phyloP scores from a whole-genome alignment of 2,329 filamentous ascomycete genomes.

The Aureobasidium subglaciale region DNA sequence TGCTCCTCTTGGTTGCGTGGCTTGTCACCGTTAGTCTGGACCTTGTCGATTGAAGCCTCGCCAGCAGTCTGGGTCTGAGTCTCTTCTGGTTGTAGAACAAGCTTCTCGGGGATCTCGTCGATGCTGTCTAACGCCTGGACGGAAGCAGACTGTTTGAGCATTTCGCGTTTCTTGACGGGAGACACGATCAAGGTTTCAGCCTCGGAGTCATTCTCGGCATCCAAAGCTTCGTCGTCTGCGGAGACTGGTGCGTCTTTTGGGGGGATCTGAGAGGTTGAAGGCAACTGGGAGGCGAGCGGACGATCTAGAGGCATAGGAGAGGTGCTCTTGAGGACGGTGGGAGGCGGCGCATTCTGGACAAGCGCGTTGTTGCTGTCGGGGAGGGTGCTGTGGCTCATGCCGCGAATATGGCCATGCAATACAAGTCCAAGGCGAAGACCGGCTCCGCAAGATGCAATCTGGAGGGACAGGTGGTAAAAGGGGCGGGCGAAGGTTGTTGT shows the following conservation, averaged over 20 bases:
- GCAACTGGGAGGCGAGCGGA: background rate
- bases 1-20: background rate
- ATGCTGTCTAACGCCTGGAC: background rate
- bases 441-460: background rate
- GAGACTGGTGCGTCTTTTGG: background rate
- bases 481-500: background rate
- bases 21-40: conserved; percentile 32
- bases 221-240: conserved; percentile 1
- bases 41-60: conserved; percentile 10
- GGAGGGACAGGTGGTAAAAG: background rate
- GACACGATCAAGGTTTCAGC: conserved; percentile 44
- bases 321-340: background rate
- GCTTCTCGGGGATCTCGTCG: conserved; percentile 1
- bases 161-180: conserved; percentile 34
- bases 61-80: background rate
- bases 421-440: conserved; percentile 8
- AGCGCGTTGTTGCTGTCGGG: conserved; percentile 14
- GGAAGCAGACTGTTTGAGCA: conserved; percentile 27
- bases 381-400: conserved; percentile 14
- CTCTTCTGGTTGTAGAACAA: background rate
- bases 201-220: conserved; percentile 39
- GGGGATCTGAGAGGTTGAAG: background rate
- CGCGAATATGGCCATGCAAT: conserved; percentile 14
- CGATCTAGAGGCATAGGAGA: conserved; percentile 1
- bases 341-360: conserved; percentile 14